Evolutionary conservation across 2,329 filamentous ascomycete genomes (phyloP), one percentile per base, ranked within the genome.

Genomic region (Hymenotorrendiella dingleyae): DNA sequence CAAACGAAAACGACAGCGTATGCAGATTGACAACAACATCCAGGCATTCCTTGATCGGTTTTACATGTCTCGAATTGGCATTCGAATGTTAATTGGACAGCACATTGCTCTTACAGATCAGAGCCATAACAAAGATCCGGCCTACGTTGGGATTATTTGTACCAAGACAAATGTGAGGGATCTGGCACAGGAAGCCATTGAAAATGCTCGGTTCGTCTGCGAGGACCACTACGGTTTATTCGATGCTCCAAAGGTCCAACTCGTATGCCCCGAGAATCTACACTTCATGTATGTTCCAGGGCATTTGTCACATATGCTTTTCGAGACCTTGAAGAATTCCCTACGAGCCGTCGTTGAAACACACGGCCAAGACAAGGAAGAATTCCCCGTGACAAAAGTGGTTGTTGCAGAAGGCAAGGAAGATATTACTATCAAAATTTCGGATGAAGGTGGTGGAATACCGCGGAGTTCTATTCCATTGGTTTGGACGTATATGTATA

Each of bases 401-500:
- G 94, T 98, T 48, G 89, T 98, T 22, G 93, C 93, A 23, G 91
- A 98, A 67, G 93, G 93, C 45, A 91, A 93, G 63, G 93, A 98
- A 67, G 93, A 98, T 60, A 98, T 98, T 58, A 98, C 93, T 4
- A 96, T 98, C 71, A 98, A 98, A 69, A 85, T 98, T 56, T 87
- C 85, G 4, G 93, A 98, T 63, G 93, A 98, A 67, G 93, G 93
- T 46, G 93, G 93, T 51, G 93, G 93, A 49, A 97, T 98, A 40
- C 89, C 93, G 0, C 74, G 93, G 58, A 94, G 86, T 57, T 80
- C 88, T 40, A 97, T 98, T 51, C 93, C 93, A 4, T 75, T 98
- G 11, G 93, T 97, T n/a, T 98, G 93, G 93, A 98, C 93, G 10
- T 98, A 98, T 65, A 98, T 97, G 93, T 98, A 98, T 65, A 98